These are phyloP conservation scores for Gossypioides kirkii DNA, from an alignment of 345 rosid genomes.

Conservation along the genomic window DNA sequence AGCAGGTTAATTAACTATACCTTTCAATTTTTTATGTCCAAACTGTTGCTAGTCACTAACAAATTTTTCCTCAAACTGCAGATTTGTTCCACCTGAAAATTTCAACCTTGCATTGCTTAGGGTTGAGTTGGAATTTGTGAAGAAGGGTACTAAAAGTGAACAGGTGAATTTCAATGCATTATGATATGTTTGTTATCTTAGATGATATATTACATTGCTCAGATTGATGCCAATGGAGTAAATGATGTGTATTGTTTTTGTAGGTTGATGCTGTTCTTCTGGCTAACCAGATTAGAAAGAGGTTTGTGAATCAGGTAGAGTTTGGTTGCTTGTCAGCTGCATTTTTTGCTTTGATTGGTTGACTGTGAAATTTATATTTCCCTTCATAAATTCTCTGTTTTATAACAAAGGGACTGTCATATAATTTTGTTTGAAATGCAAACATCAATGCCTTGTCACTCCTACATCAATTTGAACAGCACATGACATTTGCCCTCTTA, in stretches of 20 bases:
- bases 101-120: conserved; percentile 76
- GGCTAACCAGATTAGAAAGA: conserved; percentile 71
- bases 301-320: conserved; percentile 68
- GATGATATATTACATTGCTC: background rate
- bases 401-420: background rate
- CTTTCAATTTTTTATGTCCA: background rate
- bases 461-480: background rate
- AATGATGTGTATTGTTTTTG: background rate
- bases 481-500: background rate
- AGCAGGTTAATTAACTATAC: conserved; percentile 45
- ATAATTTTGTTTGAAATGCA: background rate
- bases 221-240: background rate
- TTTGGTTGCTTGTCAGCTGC: background rate
- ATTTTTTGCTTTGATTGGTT: too few relatives aligned
- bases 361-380: background rate
- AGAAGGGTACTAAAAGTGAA: conserved; percentile 84
- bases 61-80: conserved; percentile 19
- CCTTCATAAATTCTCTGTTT: background rate
- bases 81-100: conserved; percentile 76
- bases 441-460: background rate
- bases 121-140: conserved; percentile 86
- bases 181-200: background rate
- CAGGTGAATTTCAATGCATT: conserved; percentile 37
- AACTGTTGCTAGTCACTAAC: background rate
- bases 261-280: conserved; percentile 93